Evolutionary conservation across 176 grass and related monocot species (phyloP).

Genomic region (Oryza glumipatula): DNA sequence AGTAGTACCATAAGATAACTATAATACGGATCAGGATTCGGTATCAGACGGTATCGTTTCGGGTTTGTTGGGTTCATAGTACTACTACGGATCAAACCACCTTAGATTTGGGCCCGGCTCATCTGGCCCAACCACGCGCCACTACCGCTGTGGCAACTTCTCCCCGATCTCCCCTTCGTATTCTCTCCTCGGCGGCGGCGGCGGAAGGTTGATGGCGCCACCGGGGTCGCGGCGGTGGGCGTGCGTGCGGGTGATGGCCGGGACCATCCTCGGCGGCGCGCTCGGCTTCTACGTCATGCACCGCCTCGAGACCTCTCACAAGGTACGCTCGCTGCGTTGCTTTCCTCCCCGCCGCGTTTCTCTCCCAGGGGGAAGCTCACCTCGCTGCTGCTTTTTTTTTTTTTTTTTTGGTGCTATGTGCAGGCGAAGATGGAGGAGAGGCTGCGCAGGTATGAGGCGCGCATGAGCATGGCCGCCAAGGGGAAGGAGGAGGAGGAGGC

Average conservation of each 20-base stretch:
- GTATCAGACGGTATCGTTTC: no score
- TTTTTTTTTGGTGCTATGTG: not conserved
- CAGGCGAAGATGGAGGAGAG: constrained; percentile 88
- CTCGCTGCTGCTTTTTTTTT: no score
- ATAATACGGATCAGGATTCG: no score
- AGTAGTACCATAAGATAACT: no score
- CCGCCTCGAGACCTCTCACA: constrained; percentile 75
- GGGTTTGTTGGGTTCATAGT: no score
- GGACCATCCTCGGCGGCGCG: constrained; percentile 75
- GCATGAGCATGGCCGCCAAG: constrained; percentile 68
- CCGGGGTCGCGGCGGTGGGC: constrained; percentile 66
- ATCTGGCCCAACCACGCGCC: no score
- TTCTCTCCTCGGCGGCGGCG: not conserved
- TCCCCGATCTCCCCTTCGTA: not conserved
- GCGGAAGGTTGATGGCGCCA: constrained; percentile 32
- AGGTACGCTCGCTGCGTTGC: constrained; percentile 43
- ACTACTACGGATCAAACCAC: no score
- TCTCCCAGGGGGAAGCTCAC: not conserved
- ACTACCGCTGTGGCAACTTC: not conserved
- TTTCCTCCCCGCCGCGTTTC: no score
- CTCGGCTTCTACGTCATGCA: constrained; percentile 94
- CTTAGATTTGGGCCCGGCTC: no score
- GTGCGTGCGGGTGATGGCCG: constrained; percentile 65
- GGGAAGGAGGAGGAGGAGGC: constrained; percentile 51
- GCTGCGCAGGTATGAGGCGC: constrained; percentile 68